Conservation (phyloP, 208 protist genomes). For the Crithidia sp. region DNA sequence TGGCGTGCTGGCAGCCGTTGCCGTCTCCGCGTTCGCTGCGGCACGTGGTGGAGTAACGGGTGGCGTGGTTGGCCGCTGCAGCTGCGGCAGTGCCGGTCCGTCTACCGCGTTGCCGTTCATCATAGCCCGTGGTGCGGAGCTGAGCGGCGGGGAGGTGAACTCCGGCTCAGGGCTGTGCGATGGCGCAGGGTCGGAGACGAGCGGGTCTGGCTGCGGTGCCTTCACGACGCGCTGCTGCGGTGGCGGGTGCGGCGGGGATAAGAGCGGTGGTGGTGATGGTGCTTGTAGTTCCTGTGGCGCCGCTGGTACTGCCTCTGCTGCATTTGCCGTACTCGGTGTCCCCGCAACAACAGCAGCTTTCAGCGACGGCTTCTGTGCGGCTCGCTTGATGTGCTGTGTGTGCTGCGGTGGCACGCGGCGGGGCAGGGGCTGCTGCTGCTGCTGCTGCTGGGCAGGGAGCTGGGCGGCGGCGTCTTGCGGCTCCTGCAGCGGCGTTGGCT, state of each 20-base stretch:
- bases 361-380: neutral
- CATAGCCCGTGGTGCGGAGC: neutral
- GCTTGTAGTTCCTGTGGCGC: neutral
- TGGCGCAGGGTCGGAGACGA: neutral
- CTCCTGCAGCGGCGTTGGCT: neutral
- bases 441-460: neutral
- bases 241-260: neutral
- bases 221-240: neutral
- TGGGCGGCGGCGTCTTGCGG: neutral
- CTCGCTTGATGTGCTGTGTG: neutral
- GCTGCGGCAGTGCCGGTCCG: neutral
- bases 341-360: neutral
- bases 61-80: conserved; percentile 8
- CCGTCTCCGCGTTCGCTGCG: neutral
- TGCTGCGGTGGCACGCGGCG: neutral
- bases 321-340: neutral
- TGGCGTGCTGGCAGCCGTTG: neutral
- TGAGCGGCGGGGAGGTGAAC: neutral
- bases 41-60: neutral
- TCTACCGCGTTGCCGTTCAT: neutral
- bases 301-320: too few species aligned
- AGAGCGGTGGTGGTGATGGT: neutral
- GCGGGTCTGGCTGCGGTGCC: neutral
- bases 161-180: neutral
- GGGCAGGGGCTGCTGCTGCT: neutral